Base-by-base conservation (phyloP, 495 filamentous ascomycete genomes). In the Penicillium riverlandense region DNA sequence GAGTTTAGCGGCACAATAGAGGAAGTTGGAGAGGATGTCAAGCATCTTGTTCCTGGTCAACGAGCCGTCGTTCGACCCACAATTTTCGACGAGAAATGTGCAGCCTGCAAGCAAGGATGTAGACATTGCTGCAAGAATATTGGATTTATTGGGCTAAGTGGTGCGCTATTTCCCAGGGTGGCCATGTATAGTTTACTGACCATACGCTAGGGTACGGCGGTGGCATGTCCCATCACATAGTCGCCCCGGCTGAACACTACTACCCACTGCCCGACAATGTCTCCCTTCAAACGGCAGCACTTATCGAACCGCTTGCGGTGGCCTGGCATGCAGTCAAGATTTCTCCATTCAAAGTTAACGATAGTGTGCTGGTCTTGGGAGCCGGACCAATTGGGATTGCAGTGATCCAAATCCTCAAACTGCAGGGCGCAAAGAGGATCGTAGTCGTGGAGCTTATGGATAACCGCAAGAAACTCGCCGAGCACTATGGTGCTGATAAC, bases 341-440 rank as follows among this genome's bases (percentile, higher is more conserved):
- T 30, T 71, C 70, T 10, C 67, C 67, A 0, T 70, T 77, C 46
- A 67, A 77, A 43, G 30, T 53, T 9, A 66, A 60, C 11, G 67
- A 76, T 41, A 58, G 61, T 6, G 70, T 66, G 4, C 54, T 82
- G 9, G 58, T 83, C 22, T 50, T 81, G 4, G 80, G 80, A 1
- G 79, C 67, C 0, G 78, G 80, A 0, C 80, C 80, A 0, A 82
- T 83, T 38, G 78, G 80, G 14, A 63, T 83, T 11, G 66, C 71
- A 6, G 62, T 82, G n/a, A 64, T 81, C 33, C 72, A 76, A 38
- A 66, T 67, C 2, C 69, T 84, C 0, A 65, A 59, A 34, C 73
- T 75, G 1, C 67, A 61, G 42, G 73, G 67, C 13, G 66, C 63
- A 10, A 54, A 59, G 9, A 65, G 68, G n/a, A 80, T 83, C 37